A percentile compares a stretch with the other conserved stretches of the same genome.
Conservation (phyloP, 768 basidiomycete species). For the Suillus subluteus region DNA sequence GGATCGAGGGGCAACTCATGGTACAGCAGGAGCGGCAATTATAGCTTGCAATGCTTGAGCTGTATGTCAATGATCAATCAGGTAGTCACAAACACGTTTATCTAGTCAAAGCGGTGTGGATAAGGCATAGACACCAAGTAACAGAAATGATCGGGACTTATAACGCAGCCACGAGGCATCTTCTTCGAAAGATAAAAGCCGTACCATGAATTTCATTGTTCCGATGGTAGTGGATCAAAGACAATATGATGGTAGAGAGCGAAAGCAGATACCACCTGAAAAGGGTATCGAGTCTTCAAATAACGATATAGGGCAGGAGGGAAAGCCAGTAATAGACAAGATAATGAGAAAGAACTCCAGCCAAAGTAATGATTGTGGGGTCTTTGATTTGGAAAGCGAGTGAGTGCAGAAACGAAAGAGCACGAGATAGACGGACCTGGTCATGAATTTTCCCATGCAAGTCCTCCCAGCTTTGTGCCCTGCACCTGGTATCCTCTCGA, state of each 20-base stretch:
- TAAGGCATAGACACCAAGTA: slow-evolving; percentile 1
- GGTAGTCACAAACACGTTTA: background rate
- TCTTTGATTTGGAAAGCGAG: background rate
- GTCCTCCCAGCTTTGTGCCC: slow-evolving; percentile 34
- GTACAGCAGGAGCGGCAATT: background rate
- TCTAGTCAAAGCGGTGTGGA: background rate
- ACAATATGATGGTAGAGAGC: background rate
- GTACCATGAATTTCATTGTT: background rate
- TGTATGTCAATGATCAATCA: background rate
- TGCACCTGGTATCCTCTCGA: slow-evolving; percentile 68
- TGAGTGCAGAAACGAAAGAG: background rate
- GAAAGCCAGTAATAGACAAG: background rate
- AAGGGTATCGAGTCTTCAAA: background rate
- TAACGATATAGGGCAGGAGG: background rate
- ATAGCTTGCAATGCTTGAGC: slow-evolving; percentile 5
- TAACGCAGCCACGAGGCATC: background rate
- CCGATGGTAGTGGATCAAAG: background rate
- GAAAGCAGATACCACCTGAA: background rate
- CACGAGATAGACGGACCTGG: background rate
- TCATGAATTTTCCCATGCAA: slow-evolving; percentile 13
- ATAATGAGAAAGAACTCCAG: background rate
- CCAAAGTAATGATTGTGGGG: background rate
- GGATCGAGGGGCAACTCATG: background rate
- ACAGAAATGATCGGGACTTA: background rate
- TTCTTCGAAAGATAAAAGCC: background rate